Percentiles rank a stretch among this genome's conserved stretches.
phyloP scores from a whole-genome alignment of 352 stramenopile genomes.

The Phytopythium delawarense region DNA sequence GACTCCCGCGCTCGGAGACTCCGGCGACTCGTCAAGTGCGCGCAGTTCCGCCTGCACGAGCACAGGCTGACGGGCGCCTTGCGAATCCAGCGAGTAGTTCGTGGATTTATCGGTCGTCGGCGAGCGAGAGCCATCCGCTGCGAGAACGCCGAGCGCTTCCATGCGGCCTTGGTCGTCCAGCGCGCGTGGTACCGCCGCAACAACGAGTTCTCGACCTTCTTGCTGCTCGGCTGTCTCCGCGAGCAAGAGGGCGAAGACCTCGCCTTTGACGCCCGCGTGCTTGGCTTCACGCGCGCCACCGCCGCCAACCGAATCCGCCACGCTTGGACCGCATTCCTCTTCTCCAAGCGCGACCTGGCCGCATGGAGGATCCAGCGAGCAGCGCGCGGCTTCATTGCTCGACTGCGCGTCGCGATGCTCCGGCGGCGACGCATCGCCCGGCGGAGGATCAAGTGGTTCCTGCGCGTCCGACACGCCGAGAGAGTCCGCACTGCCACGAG shows the following conservation, averaged over 20 bases:
- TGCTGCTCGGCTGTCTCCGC: slow-evolving; percentile 73
- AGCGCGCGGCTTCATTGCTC: slow-evolving; percentile 21
- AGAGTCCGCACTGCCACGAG: slow-evolving; percentile 29
- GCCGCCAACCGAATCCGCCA: slow-evolving; percentile 34
- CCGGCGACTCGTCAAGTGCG: slow-evolving; percentile 49
- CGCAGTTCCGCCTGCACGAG: slow-evolving; percentile 47
- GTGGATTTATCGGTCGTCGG: slow-evolving; percentile 49
- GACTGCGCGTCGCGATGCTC: slow-evolving; percentile 24
- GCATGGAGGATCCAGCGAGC: slow-evolving; percentile 46
- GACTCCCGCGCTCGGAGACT: slow-evolving; percentile 41
- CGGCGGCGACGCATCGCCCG: slow-evolving; percentile 42
- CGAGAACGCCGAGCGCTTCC: slow-evolving; percentile 38
- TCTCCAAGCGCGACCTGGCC: slow-evolving; percentile 18
- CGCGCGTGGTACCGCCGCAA: slow-evolving; percentile 78
- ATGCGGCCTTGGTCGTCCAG: slow-evolving; percentile 65
- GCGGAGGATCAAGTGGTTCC: slow-evolving; percentile 80
- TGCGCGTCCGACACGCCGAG: slow-evolving; percentile 45
- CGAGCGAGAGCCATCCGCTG: slow-evolving; percentile 19
- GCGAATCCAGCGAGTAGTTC: slow-evolving; percentile 46
- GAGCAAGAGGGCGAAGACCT: slow-evolving; percentile 64
- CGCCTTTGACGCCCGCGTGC: slow-evolving; percentile 35
- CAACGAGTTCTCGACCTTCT: slow-evolving; percentile 82
- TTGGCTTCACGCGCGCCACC: slow-evolving; percentile 25
- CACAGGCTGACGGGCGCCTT: slow-evolving; percentile 31
- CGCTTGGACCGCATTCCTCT: slow-evolving; percentile 28